Base-by-base conservation (phyloP, 768 basidiomycete species). In the Pleurotus sapidus region DNA sequence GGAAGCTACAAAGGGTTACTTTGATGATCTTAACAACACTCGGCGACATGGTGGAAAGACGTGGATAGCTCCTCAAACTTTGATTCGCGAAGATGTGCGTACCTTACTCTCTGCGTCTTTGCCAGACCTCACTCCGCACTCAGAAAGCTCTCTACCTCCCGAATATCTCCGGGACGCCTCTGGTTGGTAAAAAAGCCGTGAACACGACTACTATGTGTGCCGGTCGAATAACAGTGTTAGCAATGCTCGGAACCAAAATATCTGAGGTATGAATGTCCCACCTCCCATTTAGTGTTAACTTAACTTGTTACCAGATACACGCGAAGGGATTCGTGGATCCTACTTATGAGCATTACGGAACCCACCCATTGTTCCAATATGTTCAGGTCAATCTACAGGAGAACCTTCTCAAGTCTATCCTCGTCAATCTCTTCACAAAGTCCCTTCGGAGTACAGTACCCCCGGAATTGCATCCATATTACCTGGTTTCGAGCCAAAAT, bases 111-210 rank as follows among this genome's bases (percentile, higher is more conserved):
- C 8, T 38, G 11, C 46, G 0, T 58, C 14, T 45, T 23, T 14
- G 11, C 23, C 4, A 12, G 14, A 17, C 15, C 23, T 47, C 17
- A 45, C 15, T 55, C 63, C 49, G 62, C 57, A 30, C 6, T 11
- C 9, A 98, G 95, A 90, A 87, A 87, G 86, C 96, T 14, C 75
- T 95, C 3, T 97, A 95, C 72, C 87, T 98, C 56, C 96, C 96
- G 2, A 86, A 97, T 65, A 83, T 98, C 24, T 71, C 73, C 1
- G 96, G 96, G 0, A 87, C 82, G 48, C 78, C 84, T 24, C 69
- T 98, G 39, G 78, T 76, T 59, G 78, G 77, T 34, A 73, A 79
- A 43, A 67, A 76, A 54, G 75, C 75, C 50, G 82, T 83, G 25
- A 85, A 94, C 68, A 95, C 94, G 2, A 90, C 93, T 0, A 79